Percentiles rank a stretch among this genome's conserved stretches.
These are phyloP conservation scores for Exophiala phaeomuriformis DNA, from an alignment of 2,329 filamentous ascomycete species.

Conservation along the genomic window DNA sequence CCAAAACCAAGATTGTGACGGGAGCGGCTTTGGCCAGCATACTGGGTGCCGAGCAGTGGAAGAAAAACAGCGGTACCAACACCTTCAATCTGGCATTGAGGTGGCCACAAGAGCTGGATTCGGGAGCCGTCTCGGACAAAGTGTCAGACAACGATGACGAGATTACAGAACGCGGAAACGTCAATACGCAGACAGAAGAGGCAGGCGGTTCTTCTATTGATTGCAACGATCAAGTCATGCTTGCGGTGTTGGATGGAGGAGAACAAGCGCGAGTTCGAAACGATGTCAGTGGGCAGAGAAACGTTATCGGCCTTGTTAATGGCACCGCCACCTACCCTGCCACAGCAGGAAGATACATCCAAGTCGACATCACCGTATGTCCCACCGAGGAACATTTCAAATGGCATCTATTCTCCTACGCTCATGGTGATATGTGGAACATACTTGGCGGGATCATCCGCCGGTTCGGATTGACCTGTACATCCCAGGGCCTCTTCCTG, in stretches of 20 bases:
- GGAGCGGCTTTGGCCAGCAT: conserved; percentile 4
- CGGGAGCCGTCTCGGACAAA: neutral
- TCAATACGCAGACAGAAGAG: too few species aligned
- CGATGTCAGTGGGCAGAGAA: neutral
- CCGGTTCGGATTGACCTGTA: conserved; percentile 58
- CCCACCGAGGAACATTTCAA: conserved; percentile 38
- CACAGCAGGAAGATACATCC: conserved; percentile 52
- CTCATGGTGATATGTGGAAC: conserved; percentile 66
- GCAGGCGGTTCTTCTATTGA: too few species aligned
- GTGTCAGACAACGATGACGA: neutral
- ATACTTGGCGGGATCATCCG: conserved; percentile 58
- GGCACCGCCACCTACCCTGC: conserved; percentile 21
- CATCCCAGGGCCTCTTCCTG: conserved; percentile 56
- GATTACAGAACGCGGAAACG: neutral
- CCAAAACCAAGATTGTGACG: conserved; percentile 1
- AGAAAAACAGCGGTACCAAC: conserved; percentile 23
- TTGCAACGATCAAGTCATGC: too few species aligned
- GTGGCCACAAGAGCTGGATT: conserved; percentile 20
- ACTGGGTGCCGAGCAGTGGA: conserved; percentile 17
- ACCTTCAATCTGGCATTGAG: conserved; percentile 31
- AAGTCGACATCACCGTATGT: conserved; percentile 61
- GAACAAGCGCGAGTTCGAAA: too few species aligned
- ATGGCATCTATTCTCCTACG: conserved; percentile 62
- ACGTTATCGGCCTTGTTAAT: neutral
- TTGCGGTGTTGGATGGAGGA: too few species aligned